Evolutionary conservation across 768 basidiomycete species (phyloP), one percentile per base, ranked within the genome.

Genomic region (Hydnomerulius pinastri): DNA sequence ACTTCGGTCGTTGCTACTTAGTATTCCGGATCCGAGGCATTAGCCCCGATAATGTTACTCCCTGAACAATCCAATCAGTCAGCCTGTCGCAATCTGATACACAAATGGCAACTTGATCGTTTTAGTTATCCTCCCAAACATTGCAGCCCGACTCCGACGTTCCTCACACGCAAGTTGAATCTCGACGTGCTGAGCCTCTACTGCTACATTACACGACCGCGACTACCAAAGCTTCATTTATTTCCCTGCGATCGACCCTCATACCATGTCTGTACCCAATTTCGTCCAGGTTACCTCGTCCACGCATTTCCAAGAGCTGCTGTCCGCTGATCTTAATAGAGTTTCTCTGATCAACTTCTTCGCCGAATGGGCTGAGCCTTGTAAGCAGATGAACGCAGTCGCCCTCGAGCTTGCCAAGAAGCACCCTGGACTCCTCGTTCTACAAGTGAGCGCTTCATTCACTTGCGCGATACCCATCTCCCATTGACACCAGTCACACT

Each of bases 311-410:
- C 83, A 91, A 65, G 62, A 72, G 6, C 69, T 90, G 8, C 82
- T 98, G 40, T 85, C 84, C 0, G 62, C 69, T 18, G 95, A 98
- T 70, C 81, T 99, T 28, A 70, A 79, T 17, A 76, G 90, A 18
- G 79, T 96, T 20, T 94, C 94, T 4, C 75, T 96, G 30, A 83
- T 97, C 64, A 92, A 90, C 72, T 99, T 98, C 68, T 95, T 93
- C 89, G 91, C 95, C 36, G 75, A 82, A 69, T 89, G 92, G 92
- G 97, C 93, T 0, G 88, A 82, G 54, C 93, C 94, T 33, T 98
- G 95, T 76, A 78, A 78, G 59, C 79, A 86, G 60, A 96, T 97
- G 87, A 94, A 93, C 72, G 75, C 83, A 37, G 82, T 94, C 27
- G 81, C 89, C 15, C 52, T 62, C 8, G 87, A 90, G 60, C 76